A percentile compares a stretch with the other conserved stretches of the same genome.
These are phyloP conservation scores for Leccinum sublutescens DNA, from an alignment of 768 basidiomycete genomes.

Conservation along the genomic window DNA sequence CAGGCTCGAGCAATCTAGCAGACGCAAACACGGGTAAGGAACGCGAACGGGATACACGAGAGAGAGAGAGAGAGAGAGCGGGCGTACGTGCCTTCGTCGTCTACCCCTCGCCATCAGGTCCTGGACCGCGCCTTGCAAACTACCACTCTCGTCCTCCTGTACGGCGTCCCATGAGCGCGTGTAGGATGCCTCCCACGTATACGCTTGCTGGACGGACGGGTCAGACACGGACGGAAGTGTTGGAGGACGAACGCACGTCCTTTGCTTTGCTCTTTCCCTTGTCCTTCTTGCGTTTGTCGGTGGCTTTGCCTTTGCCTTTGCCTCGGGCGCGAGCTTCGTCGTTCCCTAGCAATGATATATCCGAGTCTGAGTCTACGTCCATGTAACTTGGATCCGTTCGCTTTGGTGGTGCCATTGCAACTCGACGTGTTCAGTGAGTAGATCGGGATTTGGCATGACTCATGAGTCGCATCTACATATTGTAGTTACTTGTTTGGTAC, in stretches of 20 bases:
- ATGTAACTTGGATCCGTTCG: constrained; percentile 38
- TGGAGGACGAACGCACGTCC: constrained; percentile 23
- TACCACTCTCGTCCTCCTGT: constrained; percentile 92
- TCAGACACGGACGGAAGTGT: constrained; percentile 5
- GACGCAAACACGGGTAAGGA: constrained; percentile 1
- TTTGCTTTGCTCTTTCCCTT: constrained; percentile 44
- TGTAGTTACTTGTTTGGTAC: too few species aligned
- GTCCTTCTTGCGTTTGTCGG: constrained; percentile 51
- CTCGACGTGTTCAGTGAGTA: too few species aligned
- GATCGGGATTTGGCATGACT: too few species aligned
- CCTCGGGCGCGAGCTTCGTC: constrained; percentile 46
- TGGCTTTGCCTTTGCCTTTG: constrained; percentile 55
- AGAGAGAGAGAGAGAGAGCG: neutral
- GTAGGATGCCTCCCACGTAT: constrained; percentile 96
- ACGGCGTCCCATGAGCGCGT: constrained; percentile 96
- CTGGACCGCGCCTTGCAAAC: constrained; percentile 85
- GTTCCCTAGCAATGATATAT: constrained; percentile 61
- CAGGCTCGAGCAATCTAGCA: constrained; percentile 71
- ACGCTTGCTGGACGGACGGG: constrained; percentile 56
- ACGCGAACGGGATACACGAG: neutral
- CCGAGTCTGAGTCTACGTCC: constrained; percentile 70
- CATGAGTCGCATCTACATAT: too few species aligned
- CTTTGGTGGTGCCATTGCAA: constrained; percentile 26
- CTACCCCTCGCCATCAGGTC: constrained; percentile 84
- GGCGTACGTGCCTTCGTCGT: constrained; percentile 65